phyloP scores from a whole-genome alignment of 2,329 filamentous ascomycete genomes.

The Graphilbum fragrans region DNA sequence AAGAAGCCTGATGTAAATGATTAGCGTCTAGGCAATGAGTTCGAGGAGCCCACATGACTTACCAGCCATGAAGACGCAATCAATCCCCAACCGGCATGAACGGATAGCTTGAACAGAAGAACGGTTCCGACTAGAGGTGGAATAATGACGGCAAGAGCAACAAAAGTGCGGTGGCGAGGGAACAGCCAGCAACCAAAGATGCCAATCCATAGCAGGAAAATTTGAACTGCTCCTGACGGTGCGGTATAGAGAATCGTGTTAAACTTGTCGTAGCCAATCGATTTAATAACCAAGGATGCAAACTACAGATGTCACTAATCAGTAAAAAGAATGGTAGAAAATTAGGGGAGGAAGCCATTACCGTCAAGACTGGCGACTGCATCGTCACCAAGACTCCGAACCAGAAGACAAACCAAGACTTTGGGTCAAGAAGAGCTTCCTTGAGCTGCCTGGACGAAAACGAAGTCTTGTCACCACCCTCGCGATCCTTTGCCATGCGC shows the following conservation, averaged over 20 bases:
- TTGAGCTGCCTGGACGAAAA: constrained; percentile 30
- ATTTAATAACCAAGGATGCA: constrained; percentile 35
- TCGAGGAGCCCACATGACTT: too few relatives aligned
- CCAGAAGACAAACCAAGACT: constrained; percentile 30
- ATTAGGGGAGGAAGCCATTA: not conserved
- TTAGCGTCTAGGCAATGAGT: too few relatives aligned
- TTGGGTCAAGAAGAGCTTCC: constrained; percentile 29
- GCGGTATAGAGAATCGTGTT: constrained; percentile 22
- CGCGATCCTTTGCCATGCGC: constrained; percentile 19
- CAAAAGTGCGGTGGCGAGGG: constrained; percentile 24
- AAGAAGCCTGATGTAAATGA: constrained; percentile 22
- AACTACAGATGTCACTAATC: constrained; percentile 19
- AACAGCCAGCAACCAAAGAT: constrained; percentile 24
- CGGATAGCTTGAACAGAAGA: constrained; percentile 27
- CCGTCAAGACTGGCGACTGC: constrained; percentile 21
- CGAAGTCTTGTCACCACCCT: constrained; percentile 22
- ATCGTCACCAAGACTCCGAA: constrained; percentile 34
- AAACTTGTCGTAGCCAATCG: constrained; percentile 28
- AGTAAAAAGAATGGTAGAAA: not conserved
- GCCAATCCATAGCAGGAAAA: constrained; percentile 30
- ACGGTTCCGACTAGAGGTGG: constrained; percentile 30
- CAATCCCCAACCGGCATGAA: constrained; percentile 30
- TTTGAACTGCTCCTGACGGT: constrained; percentile 6
- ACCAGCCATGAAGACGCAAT: constrained; percentile 33
- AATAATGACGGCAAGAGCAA: constrained; percentile 25